These are phyloP conservation scores for Ustilago tritici DNA, from an alignment of 1,284 basidiomycete species.

Conservation along the genomic window DNA sequence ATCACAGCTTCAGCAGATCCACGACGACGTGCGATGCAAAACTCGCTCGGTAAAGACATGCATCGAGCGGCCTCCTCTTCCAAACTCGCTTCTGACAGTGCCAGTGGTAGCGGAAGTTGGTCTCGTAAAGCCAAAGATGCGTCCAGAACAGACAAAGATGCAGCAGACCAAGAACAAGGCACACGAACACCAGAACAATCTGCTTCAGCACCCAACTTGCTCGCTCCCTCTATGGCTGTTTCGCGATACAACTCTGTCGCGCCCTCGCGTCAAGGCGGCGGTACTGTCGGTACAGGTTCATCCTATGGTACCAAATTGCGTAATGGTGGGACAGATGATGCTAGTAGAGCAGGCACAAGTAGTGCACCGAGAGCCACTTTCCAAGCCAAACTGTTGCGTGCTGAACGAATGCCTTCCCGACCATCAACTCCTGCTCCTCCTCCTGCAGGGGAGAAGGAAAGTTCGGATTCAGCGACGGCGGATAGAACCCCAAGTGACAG, in stretches of 20 bases:
- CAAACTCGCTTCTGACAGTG: slow-evolving; percentile 17
- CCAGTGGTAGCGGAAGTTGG: slow-evolving; percentile 22
- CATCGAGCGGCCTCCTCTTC: slow-evolving; percentile 20
- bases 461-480: slow-evolving; percentile 33
- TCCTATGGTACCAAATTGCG: slow-evolving; percentile 42
- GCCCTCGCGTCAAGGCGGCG: slow-evolving; percentile 45
- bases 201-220: slow-evolving; percentile 34
- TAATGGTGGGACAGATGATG: slow-evolving; percentile 15
- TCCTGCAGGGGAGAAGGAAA: slow-evolving; percentile 28
- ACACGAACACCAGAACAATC: slow-evolving; percentile 31
- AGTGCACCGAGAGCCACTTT: slow-evolving; percentile 48
- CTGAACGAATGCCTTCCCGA: slow-evolving; percentile 48
- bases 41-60: slow-evolving; percentile 31
- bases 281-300: slow-evolving; percentile 36
- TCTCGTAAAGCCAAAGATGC: slow-evolving; percentile 37
- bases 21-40: slow-evolving; percentile 47
- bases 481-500: slow-evolving; percentile 43
- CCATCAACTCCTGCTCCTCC: slow-evolving; percentile 42
- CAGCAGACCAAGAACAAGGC: slow-evolving; percentile 17
- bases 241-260: slow-evolving; percentile 45
- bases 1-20: slow-evolving; percentile 44
- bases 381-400: slow-evolving; percentile 43
- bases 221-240: slow-evolving; percentile 35
- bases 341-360: slow-evolving; percentile 28
- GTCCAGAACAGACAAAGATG: slow-evolving; percentile 23